A percentile compares a stretch with the other conserved stretches of the same genome.
phyloP scores from a whole-genome alignment of 345 rosid genomes.

The Ceriops tagal region DNA sequence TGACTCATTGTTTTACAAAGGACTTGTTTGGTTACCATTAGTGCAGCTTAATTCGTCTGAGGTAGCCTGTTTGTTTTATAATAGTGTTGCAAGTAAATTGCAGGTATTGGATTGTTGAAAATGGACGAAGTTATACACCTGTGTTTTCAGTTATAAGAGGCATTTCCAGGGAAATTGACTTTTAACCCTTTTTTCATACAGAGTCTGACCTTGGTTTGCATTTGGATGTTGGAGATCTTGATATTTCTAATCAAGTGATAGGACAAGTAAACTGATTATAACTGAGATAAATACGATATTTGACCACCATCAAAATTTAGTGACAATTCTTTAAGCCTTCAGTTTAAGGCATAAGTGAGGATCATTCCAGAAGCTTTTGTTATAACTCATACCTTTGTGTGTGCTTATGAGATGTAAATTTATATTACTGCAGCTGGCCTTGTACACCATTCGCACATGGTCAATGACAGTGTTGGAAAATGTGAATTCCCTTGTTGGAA shows the following conservation, averaged over 20 bases:
- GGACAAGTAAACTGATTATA: no score
- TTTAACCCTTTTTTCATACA: neutral
- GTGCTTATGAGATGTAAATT: neutral
- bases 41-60: no score
- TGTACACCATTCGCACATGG: slow-evolving; percentile 97
- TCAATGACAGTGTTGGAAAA: slow-evolving; percentile 93
- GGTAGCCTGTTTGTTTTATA: no score
- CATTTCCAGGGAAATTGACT: neutral
- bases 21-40: no score
- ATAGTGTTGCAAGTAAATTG: no score
- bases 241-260: no score
- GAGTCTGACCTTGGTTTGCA: neutral
- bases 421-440: slow-evolving; percentile 61
- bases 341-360: neutral
- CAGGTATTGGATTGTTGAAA: no score
- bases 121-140: no score
- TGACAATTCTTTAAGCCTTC: neutral
- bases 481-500: slow-evolving; percentile 87
- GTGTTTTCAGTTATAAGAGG: neutral
- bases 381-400: neutral
- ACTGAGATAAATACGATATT: neutral
- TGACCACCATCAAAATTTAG: neutral
- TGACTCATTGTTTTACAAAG: no score
- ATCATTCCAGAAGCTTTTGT: neutral
- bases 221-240: neutral